Base-by-base conservation (phyloP, 441 rosid genomes). In the Eutrema salsugineum region DNA sequence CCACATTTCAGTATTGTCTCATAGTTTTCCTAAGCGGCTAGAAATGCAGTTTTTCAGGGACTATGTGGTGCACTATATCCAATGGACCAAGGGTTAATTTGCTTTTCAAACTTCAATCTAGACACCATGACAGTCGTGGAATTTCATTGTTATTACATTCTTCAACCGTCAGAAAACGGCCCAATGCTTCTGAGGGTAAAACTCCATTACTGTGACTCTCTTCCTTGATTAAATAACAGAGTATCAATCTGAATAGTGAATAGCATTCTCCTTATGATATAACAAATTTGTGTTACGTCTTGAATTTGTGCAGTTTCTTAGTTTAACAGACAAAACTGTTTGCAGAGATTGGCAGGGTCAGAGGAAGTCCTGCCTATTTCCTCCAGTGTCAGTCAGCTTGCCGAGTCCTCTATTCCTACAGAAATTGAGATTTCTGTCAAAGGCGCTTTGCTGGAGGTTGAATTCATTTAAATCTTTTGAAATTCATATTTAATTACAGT, bases 101-200 rank as follows among this genome's bases (percentile, higher is more conserved):
- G 94, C 71, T 83, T 81, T 76, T 89, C 98, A 58, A 76, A 80
- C 50, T 83, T 89, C 79, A 87, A 88, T 78, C 16, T 83, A 66
- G 89, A 91, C 71, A 81, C 94, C 40, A 85, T 78, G 94, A 75
- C 32, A 73, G 78, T 76, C 59, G 85, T 83, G 49, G 68, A 82
- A 36, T 87, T 91, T 77, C 80, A 71, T 50, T 93, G 94, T 78
- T 91, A 83, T 72, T 93, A 91, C 79, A 78, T 91, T 67, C 98
- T 93, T 80, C 96, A 84, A 78, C 96, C 98, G 43, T 93, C 97
- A 71, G 88, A 84, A 27, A 81, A 83, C 76, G 96, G 98, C 60
- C 91, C 89, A 8, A 88, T 93, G 97, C 89, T 93, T 84, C 90
- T 93, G 58, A 88, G 94, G 94, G 98, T 91, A 77, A 82, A 65